phyloP scores from a whole-genome alignment of 2,329 filamentous ascomycete genomes.

The Colletotrichum sp. region DNA sequence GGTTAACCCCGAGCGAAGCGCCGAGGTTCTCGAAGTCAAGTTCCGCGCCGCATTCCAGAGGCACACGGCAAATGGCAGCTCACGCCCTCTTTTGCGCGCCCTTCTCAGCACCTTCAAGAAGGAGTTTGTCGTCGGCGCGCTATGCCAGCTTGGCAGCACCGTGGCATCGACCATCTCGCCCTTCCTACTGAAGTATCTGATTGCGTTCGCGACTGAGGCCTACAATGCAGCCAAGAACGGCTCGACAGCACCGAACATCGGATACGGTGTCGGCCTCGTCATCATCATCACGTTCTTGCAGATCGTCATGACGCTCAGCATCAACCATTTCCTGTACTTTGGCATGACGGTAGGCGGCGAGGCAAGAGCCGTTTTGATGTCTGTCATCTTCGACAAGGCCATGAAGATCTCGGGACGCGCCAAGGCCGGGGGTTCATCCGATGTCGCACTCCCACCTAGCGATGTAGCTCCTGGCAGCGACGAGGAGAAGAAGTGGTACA shows the following conservation, averaged over 20 bases:
- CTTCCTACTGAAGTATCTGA: slow-evolving; percentile 83
- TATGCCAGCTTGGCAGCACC: slow-evolving; percentile 74
- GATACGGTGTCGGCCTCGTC: not conserved
- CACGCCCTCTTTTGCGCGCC: slow-evolving; percentile 74
- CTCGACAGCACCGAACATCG: not conserved
- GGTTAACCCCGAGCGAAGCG: slow-evolving; percentile 81
- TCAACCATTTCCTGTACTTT: slow-evolving; percentile 91
- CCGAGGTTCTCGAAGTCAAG: slow-evolving; percentile 70
- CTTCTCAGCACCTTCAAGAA: slow-evolving; percentile 84
- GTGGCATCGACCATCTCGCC: slow-evolving; percentile 82
- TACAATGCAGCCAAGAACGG: slow-evolving; percentile 49
- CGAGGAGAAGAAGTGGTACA: not conserved
- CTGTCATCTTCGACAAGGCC: slow-evolving; percentile 88
- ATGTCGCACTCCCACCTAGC: slow-evolving; percentile 25
- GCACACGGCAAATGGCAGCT: slow-evolving; percentile 69
- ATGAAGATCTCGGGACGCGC: slow-evolving; percentile 87
- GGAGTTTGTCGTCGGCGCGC: slow-evolving; percentile 85
- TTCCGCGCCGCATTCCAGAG: slow-evolving; percentile 64
- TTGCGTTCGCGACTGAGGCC: slow-evolving; percentile 81
- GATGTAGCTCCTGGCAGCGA: slow-evolving; percentile 29
- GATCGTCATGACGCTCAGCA: slow-evolving; percentile 78
- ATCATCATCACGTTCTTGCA: slow-evolving; percentile 82
- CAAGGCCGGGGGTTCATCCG: slow-evolving; percentile 70
- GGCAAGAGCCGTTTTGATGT: slow-evolving; percentile 79
- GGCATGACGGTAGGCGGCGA: slow-evolving; percentile 92